Evolutionary conservation across 176 grass and related monocot species (phyloP).

Genomic region (Eleusine indica): DNA sequence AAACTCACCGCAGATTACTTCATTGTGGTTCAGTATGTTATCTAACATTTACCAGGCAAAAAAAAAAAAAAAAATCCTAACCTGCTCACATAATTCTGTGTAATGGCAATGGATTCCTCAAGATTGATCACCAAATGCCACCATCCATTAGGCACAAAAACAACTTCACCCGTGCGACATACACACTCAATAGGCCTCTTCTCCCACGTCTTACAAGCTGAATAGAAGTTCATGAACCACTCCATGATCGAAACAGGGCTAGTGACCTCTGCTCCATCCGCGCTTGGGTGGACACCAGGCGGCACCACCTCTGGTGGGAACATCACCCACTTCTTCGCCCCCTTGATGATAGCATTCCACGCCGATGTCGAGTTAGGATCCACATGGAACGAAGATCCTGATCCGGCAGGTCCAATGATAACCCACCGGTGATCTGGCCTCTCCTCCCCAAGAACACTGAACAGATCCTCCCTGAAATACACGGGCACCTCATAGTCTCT

Average conservation of each 20-base stretch:
- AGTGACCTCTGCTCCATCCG: constrained; percentile 83
- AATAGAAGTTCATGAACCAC: constrained; percentile 99
- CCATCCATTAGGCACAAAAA: constrained; percentile 98
- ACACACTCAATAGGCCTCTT: constrained; percentile 83
- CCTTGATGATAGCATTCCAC: constrained; percentile 90
- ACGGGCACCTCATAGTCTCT: constrained; percentile 71
- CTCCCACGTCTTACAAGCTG: constrained; percentile 68
- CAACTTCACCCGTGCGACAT: constrained; percentile 67
- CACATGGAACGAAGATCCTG: constrained; percentile 90
- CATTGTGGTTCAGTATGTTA: not conserved
- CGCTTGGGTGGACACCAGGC: constrained; percentile 73
- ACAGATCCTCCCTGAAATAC: constrained; percentile 85
- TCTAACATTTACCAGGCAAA: not conserved
- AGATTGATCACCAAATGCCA: constrained; percentile 99
- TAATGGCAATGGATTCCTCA: constrained; percentile 92
- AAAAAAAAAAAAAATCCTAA: constrained; percentile 33
- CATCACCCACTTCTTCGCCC: constrained; percentile 91
- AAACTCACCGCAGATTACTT: not conserved
- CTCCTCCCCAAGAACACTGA: constrained; percentile 75
- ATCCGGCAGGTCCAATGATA: constrained; percentile 84
- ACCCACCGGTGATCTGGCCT: constrained; percentile 88
- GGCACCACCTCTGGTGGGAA: constrained; percentile 87
- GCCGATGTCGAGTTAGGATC: constrained; percentile 92
- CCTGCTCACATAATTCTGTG: constrained; percentile 95
- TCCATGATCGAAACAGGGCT: constrained; percentile 96